Base-by-base conservation (phyloP, 2,329 filamentous ascomycete genomes). In the Clonostachys solani region DNA sequence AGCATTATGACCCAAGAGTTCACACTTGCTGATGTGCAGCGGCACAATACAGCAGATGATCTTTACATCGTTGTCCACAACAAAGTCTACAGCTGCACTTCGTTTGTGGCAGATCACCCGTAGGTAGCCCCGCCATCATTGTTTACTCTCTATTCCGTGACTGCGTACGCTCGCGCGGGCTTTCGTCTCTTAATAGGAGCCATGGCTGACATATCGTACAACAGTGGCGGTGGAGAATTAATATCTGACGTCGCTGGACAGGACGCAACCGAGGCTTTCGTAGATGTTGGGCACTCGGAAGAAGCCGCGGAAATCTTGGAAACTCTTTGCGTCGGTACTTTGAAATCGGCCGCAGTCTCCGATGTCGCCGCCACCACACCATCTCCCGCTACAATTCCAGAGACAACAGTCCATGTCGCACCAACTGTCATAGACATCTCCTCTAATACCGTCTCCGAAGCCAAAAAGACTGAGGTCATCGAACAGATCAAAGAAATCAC, bases 31-130 rank as follows among this genome's bases (percentile, higher is more conserved):
- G 86, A 94, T 64, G 79, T 92, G 65, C 74, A 84, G 50, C 78
- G 79, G 67, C 88, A 92, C 77, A 85, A 83, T 71, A 80, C 77
- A 67, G 95, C 95, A 83, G 94, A 89, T 78, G 89, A 95, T 66
- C 75, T 95, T 51, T 94, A 80, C 74, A 67, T 95, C 60, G 83
- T 95, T 53, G 82, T 96, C 60, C 87, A 95, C 73, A 89, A 94
- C 72, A 92, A 94, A 75, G 83, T 96, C 73, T 96, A 95, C 80
- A 81, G 95, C 66, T 67, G 75, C 61, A 80, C 82, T 59, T 84
- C 81, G 66, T 96, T 96, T 69, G 77, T 95, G 55, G 90, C 95
- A 65, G 91, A 96, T 82, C 91, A 96, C 69, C 91, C 91, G 78
- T 82, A 71, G 72, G 78, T 77, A 7, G 10, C 9, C 23, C 23